phyloP scores from a whole-genome alignment of 2,329 filamentous ascomycete genomes.

The Phialocephala sp. region DNA sequence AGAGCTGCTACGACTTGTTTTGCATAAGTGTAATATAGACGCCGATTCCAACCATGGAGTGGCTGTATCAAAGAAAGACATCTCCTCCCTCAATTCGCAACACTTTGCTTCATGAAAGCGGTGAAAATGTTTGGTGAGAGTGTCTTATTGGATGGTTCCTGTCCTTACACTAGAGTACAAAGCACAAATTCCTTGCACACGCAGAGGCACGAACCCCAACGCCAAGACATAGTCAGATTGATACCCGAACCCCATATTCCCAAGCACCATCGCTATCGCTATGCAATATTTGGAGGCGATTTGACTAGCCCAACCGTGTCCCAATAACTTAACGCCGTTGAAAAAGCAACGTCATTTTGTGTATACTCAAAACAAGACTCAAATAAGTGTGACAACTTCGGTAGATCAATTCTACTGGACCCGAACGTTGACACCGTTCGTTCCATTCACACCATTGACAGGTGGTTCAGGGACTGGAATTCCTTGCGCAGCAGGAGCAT shows the following conservation, averaged over 20 bases:
- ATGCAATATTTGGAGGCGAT: neutral
- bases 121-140: neutral
- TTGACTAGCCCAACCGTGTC: neutral
- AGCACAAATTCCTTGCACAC: neutral
- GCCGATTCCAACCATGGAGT: neutral
- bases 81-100: conserved; percentile 14
- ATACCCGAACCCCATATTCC: neutral
- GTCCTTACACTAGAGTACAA: conserved; percentile 1
- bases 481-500: conserved; percentile 44
- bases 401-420: neutral
- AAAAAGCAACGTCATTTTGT: neutral
- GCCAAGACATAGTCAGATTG: neutral
- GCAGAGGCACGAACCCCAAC: neutral
- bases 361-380: too few species aligned
- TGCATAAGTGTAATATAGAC: conserved; percentile 21
- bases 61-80: conserved; percentile 18
- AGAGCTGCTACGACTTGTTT: conserved; percentile 9
- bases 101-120: neutral
- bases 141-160: neutral
- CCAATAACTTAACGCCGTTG: neutral
- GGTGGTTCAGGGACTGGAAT: conserved; percentile 21
- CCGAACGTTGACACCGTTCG: neutral
- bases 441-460: conserved; percentile 6
- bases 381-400: neutral
- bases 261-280: neutral